Percentiles rank a stretch among this genome's conserved stretches.
Evolutionary conservation across 495 filamentous ascomycete genomes (phyloP).

Genomic region (Hypoxylon lenormandii): DNA sequence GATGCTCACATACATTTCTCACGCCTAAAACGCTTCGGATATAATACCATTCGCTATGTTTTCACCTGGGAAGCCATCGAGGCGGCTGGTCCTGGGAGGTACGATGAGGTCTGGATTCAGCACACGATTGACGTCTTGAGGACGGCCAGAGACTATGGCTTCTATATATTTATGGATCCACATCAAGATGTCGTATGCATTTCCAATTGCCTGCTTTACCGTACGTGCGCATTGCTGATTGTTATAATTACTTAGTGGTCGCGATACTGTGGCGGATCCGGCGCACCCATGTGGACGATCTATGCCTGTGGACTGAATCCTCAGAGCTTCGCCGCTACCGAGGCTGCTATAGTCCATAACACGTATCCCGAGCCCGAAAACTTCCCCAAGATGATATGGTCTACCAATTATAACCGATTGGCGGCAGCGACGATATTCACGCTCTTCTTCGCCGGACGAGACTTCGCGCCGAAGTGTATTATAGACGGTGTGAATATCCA

Average conservation of each 20-base stretch:
- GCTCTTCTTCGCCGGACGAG: conserved; percentile 89
- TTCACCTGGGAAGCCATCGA: conserved; percentile 99
- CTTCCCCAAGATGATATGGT: conserved; percentile 99
- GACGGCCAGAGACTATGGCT: conserved; percentile 86
- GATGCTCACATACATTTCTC: conserved; percentile 90
- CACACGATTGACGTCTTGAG: conserved; percentile 88
- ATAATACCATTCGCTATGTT: conserved; percentile 94
- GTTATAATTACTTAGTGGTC: conserved; percentile 76
- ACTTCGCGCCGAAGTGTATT: conserved; percentile 95
- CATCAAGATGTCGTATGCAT: conserved; percentile 90
- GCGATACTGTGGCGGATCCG: conserved; percentile 89
- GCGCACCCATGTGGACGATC: conserved; percentile 96
- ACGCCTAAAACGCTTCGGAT: conserved; percentile 86
- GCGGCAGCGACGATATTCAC: conserved; percentile 93
- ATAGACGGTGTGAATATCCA: conserved; percentile 96
- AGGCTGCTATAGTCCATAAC: conserved; percentile 95
- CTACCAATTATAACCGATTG: conserved; percentile 91
- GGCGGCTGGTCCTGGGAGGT: conserved; percentile 88
- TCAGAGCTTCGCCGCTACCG: conserved; percentile 81
- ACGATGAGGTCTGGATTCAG: conserved; percentile 93
- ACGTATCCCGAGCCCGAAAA: conserved; percentile 85
- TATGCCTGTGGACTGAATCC: conserved; percentile 95
- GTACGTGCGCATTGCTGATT: conserved; percentile 28
- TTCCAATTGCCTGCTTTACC: conserved; percentile 10
- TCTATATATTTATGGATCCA: conserved; percentile 97